Evolutionary conservation across 1,284 basidiomycete species (phyloP).

Genomic region (Leccinum subrobustum): DNA sequence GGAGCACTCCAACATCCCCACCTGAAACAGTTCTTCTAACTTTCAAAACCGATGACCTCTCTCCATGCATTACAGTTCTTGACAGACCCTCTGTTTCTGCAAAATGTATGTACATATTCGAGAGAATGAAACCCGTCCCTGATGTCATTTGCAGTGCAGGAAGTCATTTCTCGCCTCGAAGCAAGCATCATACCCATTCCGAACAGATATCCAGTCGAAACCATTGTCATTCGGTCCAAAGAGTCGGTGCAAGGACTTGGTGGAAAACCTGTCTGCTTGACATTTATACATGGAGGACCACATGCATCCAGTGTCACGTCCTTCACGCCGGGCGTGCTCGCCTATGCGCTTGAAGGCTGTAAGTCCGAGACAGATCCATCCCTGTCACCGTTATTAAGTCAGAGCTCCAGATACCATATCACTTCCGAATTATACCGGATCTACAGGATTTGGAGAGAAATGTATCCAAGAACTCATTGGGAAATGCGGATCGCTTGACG

Average conservation of each 20-base stretch:
- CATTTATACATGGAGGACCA: slow-evolving; percentile 68
- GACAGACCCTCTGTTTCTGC: slow-evolving; percentile 33
- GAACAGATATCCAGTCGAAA: slow-evolving; percentile 48
- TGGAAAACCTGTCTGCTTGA: slow-evolving; percentile 44
- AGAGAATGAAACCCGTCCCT: background rate
- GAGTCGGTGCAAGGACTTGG: slow-evolving; percentile 8
- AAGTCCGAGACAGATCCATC: slow-evolving; percentile 22
- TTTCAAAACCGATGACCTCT: background rate
- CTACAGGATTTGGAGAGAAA: slow-evolving; percentile 49
- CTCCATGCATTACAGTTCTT: slow-evolving; percentile 11
- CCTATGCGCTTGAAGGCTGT: slow-evolving; percentile 64
- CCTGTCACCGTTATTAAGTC: background rate
- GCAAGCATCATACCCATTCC: slow-evolving; percentile 48
- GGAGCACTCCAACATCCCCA: slow-evolving; percentile 50
- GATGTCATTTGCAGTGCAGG: slow-evolving; percentile 36
- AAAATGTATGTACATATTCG: slow-evolving; percentile 34
- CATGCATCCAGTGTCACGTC: slow-evolving; percentile 50
- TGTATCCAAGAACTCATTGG: slow-evolving; percentile 49
- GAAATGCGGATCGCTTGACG: slow-evolving; percentile 63
- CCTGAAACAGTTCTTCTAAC: slow-evolving; percentile 49
- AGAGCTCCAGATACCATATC: slow-evolving; percentile 51
- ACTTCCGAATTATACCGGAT: slow-evolving; percentile 70
- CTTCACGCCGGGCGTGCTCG: slow-evolving; percentile 44
- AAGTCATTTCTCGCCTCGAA: slow-evolving; percentile 40
- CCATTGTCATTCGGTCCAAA: slow-evolving; percentile 45